Evolutionary conservation across 2,329 filamentous ascomycete genomes (phyloP).

Genomic region (Talaromyces sp.): DNA sequence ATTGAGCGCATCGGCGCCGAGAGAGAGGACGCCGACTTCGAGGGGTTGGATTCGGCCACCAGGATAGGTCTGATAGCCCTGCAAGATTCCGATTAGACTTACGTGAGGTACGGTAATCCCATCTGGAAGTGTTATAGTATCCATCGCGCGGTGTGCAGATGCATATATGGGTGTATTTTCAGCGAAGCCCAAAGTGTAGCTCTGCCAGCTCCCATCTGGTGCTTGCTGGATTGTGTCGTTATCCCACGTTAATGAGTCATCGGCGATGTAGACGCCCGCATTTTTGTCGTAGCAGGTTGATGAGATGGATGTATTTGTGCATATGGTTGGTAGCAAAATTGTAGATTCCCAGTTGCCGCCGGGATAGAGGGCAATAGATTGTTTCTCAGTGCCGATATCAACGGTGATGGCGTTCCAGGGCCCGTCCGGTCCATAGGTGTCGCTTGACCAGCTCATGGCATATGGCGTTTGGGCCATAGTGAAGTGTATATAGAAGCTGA

Average conservation of each 20-base stretch:
- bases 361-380: neutral
- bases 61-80: neutral
- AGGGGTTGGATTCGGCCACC: neutral
- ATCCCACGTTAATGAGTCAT: neutral
- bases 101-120: neutral
- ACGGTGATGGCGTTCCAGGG: neutral
- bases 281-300: neutral
- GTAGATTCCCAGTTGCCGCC: neutral
- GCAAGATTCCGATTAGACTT: neutral
- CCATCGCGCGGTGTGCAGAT: neutral
- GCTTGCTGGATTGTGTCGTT: neutral
- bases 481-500: neutral
- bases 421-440: neutral
- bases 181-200: neutral
- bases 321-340: neutral
- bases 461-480: neutral
- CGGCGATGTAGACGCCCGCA: neutral
- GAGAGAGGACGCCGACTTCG: neutral
- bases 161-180: neutral
- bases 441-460: neutral
- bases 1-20: neutral
- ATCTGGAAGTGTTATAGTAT: neutral
- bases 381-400: neutral
- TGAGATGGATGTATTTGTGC: neutral
- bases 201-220: neutral